These are phyloP conservation scores for Verbena officinalis DNA, from an alignment of 257 asterid genomes.

Conservation along the genomic window DNA sequence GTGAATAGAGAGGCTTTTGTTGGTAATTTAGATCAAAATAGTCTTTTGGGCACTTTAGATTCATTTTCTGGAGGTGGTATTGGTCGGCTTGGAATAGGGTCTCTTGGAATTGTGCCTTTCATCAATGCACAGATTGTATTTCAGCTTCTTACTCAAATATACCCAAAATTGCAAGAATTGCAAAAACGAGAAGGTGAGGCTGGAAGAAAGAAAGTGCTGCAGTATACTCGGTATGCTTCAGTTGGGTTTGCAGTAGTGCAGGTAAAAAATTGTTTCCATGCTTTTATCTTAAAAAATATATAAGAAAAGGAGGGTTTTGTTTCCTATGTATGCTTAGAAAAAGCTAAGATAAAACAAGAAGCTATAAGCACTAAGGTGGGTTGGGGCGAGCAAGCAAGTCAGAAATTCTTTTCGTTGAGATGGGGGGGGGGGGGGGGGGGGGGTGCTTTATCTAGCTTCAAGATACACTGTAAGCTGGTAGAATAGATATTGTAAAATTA, in stretches of 20 bases:
- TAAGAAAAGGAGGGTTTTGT: too few species aligned
- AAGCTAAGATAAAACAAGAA: not conserved
- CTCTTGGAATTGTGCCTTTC: conserved; percentile 97
- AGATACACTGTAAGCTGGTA: too few species aligned
- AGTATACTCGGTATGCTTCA: conserved; percentile 98
- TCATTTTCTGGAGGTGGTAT: conserved; percentile 99
- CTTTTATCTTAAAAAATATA: too few species aligned
- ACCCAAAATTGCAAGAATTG: conserved; percentile 95
- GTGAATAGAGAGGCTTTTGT: conserved; percentile 90
- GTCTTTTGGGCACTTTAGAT: conserved; percentile 88
- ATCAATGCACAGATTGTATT: conserved; percentile 97
- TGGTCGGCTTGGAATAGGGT: conserved; percentile 96
- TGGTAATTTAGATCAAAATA: conserved; percentile 90
- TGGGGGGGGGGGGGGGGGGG: too few species aligned
- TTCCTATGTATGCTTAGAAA: too few species aligned
- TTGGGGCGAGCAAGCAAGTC: too few species aligned
- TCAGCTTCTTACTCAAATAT: conserved; percentile 93
- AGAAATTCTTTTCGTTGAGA: too few species aligned
- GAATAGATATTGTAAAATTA: too few species aligned
- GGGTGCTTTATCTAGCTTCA: not conserved
- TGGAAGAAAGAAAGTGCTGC: conserved; percentile 92
- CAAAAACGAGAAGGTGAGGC: conserved; percentile 98
- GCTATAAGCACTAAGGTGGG: too few species aligned
- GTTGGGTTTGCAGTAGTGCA: conserved; percentile 97
- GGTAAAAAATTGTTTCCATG: conserved; percentile 41